These are phyloP conservation scores for Paecilomyces sp. DNA, from an alignment of 2,329 filamentous ascomycete species.

Conservation along the genomic window DNA sequence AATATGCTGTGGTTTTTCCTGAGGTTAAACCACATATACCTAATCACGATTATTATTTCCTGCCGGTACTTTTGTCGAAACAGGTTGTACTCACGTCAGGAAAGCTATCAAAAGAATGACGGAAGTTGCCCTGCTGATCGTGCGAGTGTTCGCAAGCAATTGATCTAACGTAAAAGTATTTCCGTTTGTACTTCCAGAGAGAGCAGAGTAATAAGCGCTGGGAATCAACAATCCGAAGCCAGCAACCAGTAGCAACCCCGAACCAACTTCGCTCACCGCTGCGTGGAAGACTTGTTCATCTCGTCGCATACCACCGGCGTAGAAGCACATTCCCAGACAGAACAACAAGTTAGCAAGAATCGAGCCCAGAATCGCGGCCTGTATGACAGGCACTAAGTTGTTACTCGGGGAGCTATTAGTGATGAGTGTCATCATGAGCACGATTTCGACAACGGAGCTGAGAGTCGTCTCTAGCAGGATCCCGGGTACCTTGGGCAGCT, in stretches of 20 bases:
- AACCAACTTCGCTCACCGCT: slow-evolving; percentile 71
- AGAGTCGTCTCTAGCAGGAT: slow-evolving; percentile 48
- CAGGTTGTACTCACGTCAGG: slow-evolving; percentile 41
- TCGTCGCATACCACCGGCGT: slow-evolving; percentile 63
- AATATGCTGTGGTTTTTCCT: slow-evolving; percentile 70
- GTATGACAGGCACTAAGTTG: slow-evolving; percentile 42
- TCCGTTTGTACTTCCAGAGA: slow-evolving; percentile 37
- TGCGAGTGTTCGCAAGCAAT: slow-evolving; percentile 49
- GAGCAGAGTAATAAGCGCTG: slow-evolving; percentile 40
- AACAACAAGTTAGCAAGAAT: slow-evolving; percentile 75
- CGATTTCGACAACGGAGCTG: slow-evolving; percentile 71
- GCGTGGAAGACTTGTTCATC: slow-evolving; percentile 65
- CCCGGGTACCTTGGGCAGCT: slow-evolving; percentile 63
- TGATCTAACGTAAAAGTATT: slow-evolving; percentile 26
- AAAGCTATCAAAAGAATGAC: slow-evolving; percentile 66
- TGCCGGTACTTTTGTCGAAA: not conserved
- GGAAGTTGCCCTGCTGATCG: slow-evolving; percentile 64
- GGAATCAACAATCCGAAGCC: slow-evolving; percentile 47
- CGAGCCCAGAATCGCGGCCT: slow-evolving; percentile 66
- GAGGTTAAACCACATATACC: slow-evolving; percentile 64
- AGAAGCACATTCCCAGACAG: slow-evolving; percentile 73
- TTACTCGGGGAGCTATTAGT: slow-evolving; percentile 39
- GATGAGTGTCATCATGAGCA: slow-evolving; percentile 73
- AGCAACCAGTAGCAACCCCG: slow-evolving; percentile 68
- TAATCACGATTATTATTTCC: slow-evolving; percentile 10